Conservation (phyloP, 2,329 filamentous ascomycete species). For the Huntiella abstrusa region DNA sequence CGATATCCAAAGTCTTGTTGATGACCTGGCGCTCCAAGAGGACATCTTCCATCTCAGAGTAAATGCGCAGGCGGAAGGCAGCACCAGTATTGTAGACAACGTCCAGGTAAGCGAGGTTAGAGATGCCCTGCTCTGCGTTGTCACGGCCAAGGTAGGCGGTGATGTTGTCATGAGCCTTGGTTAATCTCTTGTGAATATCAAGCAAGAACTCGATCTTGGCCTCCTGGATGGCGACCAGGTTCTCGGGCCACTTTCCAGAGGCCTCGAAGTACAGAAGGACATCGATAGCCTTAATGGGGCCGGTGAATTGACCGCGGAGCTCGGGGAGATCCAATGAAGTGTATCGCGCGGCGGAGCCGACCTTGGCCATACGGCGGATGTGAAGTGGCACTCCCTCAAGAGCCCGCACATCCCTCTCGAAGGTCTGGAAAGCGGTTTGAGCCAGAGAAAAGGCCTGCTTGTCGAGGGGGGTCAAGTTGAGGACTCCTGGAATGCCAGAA, state of each 20-base stretch:
- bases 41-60: constrained; percentile 70
- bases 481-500: constrained; percentile 28
- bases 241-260: constrained; percentile 85
- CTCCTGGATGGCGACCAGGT: constrained; percentile 74
- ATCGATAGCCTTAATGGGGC: constrained; percentile 38
- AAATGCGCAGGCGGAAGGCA: constrained; percentile 68
- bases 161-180: constrained; percentile 38
- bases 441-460: constrained; percentile 46
- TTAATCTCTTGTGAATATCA: constrained; percentile 52
- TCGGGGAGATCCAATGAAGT: constrained; percentile 40
- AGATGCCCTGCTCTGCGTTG: constrained; percentile 45
- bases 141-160: constrained; percentile 62
- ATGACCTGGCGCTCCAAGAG: constrained; percentile 63
- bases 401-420: constrained; percentile 59
- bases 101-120: constrained; percentile 71
- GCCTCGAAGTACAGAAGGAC: constrained; percentile 82
- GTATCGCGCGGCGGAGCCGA: constrained; percentile 55
- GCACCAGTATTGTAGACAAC: constrained; percentile 53
- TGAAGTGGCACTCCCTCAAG: constrained; percentile 77
- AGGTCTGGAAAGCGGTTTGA: constrained; percentile 47
- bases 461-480: constrained; percentile 29
- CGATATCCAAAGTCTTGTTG: constrained; percentile 48
- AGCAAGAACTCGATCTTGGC: constrained; percentile 84
- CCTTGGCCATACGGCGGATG: constrained; percentile 58
- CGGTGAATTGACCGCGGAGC: constrained; percentile 8